Evolutionary conservation across 1,139 yeast species (phyloP), one percentile per base, ranked within the genome.

Genomic region (Candida sp.): DNA sequence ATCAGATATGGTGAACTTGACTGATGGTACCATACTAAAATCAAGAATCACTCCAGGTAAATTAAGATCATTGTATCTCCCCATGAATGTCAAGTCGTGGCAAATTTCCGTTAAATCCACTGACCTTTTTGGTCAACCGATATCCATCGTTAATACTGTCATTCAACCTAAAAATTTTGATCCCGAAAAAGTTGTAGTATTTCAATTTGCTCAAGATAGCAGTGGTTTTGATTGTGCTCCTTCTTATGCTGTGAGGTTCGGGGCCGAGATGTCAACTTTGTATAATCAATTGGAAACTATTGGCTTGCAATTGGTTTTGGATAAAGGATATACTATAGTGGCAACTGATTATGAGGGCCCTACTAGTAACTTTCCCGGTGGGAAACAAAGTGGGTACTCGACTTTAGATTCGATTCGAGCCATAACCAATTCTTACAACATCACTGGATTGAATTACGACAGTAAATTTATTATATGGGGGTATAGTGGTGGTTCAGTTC

Each of bases 401-500:
- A 53, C 58, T 4, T 57, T 70, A 39, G 64, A 70, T 47, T 55
- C 68, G 1, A 48, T 70, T 8, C 52, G 66, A 41, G 75, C 66
- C 5, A 56, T 59, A 1, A 56, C 68, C 41, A 39, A 45, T 1
- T 50, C 66, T 2, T 50, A 49, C 1, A 54, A 58, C 36, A 39
- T 52, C 19, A 68, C 75, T 4, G 69, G 70, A 3, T 45, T 70
- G 33, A 43, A 52, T 8, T 8, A 51, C 1, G 51, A 60, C 40
- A 70, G 74, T 4, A 50, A 57, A 38, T 54, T 61, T 1, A 60
- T 56, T 1, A 22, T 64, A 33, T 70, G 70, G 69, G 75, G 76
- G 0, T 70, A 67, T 46, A 66, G 73, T 5, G 76, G 75, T 22
- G 75, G 75, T 0, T 53, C 70, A 2, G 49, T 68, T n/a, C 69